Base-by-base conservation (phyloP, 495 filamentous ascomycete species). In the Penicillium bialowiezense region DNA sequence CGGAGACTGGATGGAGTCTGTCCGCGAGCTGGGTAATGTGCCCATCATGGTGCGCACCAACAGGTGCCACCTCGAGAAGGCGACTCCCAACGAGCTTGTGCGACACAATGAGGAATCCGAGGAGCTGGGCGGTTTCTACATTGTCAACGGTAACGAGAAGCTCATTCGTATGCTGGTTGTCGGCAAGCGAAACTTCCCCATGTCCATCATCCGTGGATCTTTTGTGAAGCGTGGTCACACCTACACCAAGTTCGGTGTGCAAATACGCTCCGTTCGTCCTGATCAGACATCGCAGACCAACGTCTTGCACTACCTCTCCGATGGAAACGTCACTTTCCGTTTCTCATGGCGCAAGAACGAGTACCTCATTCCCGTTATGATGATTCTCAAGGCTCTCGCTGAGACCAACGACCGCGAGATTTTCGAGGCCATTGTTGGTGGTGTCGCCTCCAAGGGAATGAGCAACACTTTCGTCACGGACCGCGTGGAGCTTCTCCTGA, bases 321-420 rank as follows among this genome's bases (percentile, higher is more conserved):
- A 97, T 67, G 93, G 93, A 52, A 97, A 96, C 65, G 82, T 97
- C 50, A 96, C 88, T 2, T 95, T 98, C 74, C 81, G 93, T 32
- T 97, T 98, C 69, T 96, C 92, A 1, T 98, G 93, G 93, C 79
- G 92, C 53, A 98, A 98, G 76, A 89, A 89, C 54, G 93, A 97
- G 70, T 98, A 87, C 62, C 78, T 97, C 18, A 79, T 98, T 12
- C 93, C 93, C 14, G 88, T 90, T 50, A 85, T 96, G 80, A 97
- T 98, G 93, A 81, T 97, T 12, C 69, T 98, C 52, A 97, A 97
- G 73, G 93, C 93, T 2, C 78, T 98, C 36, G 80, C 91, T 15
- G 91, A 98, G 67, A 97, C 93, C 10, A 97, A 96, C 57, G 93
- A 98, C 56, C 83, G 90, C 42, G 91, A 96, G 61, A 93, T 98